phyloP scores from a whole-genome alignment of 345 rosid species.

The Dimocarpus longan region DNA sequence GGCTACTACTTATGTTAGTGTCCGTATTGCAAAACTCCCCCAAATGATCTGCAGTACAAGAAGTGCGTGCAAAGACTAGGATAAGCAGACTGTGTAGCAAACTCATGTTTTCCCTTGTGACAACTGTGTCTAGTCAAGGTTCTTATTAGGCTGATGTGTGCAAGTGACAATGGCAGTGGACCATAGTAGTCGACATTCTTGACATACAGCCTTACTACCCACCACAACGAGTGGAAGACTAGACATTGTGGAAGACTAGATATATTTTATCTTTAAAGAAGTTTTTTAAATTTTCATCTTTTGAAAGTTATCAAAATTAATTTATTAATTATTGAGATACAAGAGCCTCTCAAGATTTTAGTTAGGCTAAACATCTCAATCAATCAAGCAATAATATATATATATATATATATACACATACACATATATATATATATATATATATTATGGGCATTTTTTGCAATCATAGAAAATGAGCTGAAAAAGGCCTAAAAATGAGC shows the following conservation, averaged over 20 bases:
- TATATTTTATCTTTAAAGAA: background rate
- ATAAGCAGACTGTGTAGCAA: conserved; percentile 26
- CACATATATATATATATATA: no score
- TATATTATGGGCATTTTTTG: no score
- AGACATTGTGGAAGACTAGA: background rate
- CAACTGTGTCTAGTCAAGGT: background rate
- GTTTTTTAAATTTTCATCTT: background rate
- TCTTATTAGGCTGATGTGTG: background rate
- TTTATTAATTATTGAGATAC: no score
- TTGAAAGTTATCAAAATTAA: no score
- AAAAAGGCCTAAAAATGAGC: no score
- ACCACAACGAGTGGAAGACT: conserved; percentile 10
- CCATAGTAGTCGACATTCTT: conserved; percentile 6
- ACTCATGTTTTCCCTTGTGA: conserved; percentile 25
- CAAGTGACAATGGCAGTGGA: background rate
- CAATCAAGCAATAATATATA: no score
- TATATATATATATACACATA: no score
- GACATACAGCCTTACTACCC: background rate
- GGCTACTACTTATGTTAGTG: conserved; percentile 33
- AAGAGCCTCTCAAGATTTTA: no score
- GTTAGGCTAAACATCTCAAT: no score
- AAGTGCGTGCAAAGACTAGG: conserved; percentile 26
- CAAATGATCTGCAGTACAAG: conserved; percentile 52
- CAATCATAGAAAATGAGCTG: no score
- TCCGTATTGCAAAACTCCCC: conserved; percentile 52